These are phyloP conservation scores for Xerocomus minutiporus DNA, from an alignment of 1,284 basidiomycete species.

Conservation along the genomic window DNA sequence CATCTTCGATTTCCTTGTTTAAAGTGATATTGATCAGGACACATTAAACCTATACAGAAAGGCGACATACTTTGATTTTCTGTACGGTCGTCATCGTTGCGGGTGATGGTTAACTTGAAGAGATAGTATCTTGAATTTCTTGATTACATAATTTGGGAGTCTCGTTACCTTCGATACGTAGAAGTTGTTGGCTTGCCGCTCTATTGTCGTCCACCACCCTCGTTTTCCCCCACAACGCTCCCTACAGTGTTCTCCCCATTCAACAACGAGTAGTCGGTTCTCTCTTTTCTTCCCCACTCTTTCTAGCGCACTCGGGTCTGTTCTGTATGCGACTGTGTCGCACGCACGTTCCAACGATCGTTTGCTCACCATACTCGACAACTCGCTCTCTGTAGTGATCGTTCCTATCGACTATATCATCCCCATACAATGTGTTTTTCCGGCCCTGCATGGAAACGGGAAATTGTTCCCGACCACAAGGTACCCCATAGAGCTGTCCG, in stretches of 20 bases:
- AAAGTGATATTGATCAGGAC: constrained; percentile 12
- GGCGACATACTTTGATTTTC: constrained; percentile 72
- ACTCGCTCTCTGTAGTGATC: constrained; percentile 31
- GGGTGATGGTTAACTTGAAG: background rate
- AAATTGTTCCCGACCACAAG: constrained; percentile 97
- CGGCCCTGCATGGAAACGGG: constrained; percentile 89
- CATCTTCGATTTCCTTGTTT: constrained; percentile 86
- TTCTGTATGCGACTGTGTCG: constrained; percentile 66
- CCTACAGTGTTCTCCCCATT: constrained; percentile 1
- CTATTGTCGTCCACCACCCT: constrained; percentile 3
- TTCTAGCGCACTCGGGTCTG: constrained; percentile 25
- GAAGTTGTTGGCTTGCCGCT: constrained; percentile 4
- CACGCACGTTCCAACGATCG: constrained; percentile 31
- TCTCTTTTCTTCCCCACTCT: constrained; percentile 34
- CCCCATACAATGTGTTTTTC: constrained; percentile 53
- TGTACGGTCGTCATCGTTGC: constrained; percentile 78
- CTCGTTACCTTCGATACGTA: constrained; percentile 11
- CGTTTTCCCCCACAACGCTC: background rate
- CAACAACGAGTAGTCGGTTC: constrained; percentile 5
- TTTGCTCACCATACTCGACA: constrained; percentile 18
- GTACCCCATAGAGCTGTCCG: constrained; percentile 39
- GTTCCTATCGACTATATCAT: constrained; percentile 17
- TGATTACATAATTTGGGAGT: constrained; percentile 20
- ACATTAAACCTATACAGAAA: constrained; percentile 16
- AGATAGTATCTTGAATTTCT: background rate